Base-by-base conservation (phyloP, 192 early-diverging fungal genomes). In the Endogone sp. region DNA sequence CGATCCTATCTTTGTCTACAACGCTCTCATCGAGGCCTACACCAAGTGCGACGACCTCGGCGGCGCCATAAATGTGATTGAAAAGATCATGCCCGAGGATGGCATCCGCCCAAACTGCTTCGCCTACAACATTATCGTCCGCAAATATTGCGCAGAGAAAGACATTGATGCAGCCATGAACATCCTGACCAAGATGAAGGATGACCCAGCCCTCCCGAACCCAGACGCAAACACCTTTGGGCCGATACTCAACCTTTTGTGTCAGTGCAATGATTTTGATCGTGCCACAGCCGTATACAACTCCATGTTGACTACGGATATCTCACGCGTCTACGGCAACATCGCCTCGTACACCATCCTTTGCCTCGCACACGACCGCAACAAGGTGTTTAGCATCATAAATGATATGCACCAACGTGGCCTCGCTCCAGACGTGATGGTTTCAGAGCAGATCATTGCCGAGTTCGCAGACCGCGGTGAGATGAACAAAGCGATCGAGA, bases 191-290 rank as follows among this genome's bases (percentile, higher is more conserved):
- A 31, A 60, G 11, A 56, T 79, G 30, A 44, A 71, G 37, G 44
- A 72, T 9, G 29, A 74, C 24, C 23, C 66, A 1, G 29, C 30
- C 11, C 58, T 71, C 9, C 77, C 77, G 30, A 20, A 64, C 21
- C 77, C 77, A 1, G 73, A 71, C 56, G 72, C 77, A 3, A 68
- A 66, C 44, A 79, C 69, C 26, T 79, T 68, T 65, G 77, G 77
- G 16, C 68, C 72, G 3, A 59, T 79, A 25, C 44, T 79, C 0
- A 65, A 70, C 28, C 60, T 66, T 32, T 65, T 71, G 27, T 62
- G 63, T 30, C 62, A 65, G 20, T 29, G 31, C 32, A 56, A 65
- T 1, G 56, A 73, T 29, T 29, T 74, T 9, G 65, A 67, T 20
- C 22, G 65, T 2, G 72, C 72, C n/a, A 63, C 66, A 9, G 25